These are phyloP conservation scores for Stephania yunnanensis DNA, from an alignment of 164 flowering plant species.

Conservation along the genomic window DNA sequence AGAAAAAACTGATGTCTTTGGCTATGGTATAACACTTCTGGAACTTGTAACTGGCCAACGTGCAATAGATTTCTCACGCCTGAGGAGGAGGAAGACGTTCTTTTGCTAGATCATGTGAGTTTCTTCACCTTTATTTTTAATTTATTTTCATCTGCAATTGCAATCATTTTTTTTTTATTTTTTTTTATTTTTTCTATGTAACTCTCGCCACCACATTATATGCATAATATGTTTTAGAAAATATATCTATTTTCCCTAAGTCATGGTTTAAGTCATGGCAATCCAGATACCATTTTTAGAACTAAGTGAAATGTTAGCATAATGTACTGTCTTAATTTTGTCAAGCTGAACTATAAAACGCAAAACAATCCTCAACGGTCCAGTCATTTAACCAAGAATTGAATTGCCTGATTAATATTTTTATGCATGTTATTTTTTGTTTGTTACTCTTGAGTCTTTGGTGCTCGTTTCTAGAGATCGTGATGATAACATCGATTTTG, in stretches of 20 bases:
- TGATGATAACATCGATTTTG: background rate
- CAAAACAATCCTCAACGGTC: background rate
- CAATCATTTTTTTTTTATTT: background rate
- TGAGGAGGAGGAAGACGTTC: constrained; percentile 39
- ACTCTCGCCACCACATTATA: too few species aligned
- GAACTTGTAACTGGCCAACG: constrained; percentile 57
- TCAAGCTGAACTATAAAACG: background rate
- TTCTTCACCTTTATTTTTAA: constrained; percentile 4
- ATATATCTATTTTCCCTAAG: background rate
- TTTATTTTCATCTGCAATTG: background rate
- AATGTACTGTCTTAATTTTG: background rate
- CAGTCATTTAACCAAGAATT: background rate
- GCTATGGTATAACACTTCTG: constrained; percentile 48
- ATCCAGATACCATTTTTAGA: background rate
- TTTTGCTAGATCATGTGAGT: constrained; percentile 35
- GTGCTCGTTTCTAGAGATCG: background rate
- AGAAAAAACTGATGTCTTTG: constrained; percentile 63
- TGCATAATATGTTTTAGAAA: background rate
- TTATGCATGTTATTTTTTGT: background rate
- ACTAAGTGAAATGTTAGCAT: background rate
- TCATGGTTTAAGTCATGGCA: background rate
- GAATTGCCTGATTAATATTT: background rate
- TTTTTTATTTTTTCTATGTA: background rate
- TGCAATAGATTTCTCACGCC: constrained; percentile 37
- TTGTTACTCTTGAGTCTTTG: background rate